Base-by-base conservation (phyloP, 2,329 filamentous ascomycete species). In the Trichophyton equinum region DNA sequence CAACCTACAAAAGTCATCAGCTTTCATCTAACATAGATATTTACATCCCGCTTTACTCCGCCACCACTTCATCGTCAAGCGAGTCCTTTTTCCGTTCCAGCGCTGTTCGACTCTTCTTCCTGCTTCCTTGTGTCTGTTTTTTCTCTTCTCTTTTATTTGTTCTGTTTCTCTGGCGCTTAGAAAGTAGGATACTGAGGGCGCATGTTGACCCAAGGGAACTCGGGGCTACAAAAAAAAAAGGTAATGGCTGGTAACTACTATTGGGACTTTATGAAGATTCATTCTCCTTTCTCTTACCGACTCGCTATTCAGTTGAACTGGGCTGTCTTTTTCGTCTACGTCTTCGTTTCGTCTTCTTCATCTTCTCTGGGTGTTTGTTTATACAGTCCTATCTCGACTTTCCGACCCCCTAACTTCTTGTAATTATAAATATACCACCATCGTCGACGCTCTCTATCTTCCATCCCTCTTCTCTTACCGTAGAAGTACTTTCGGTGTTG, bases 391-490 rank as follows among this genome's bases (percentile, higher is more conserved):
- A 44, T 18, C n/a, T 44, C 40, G n/a, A 44, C n/a, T 18, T n/a
- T 57, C 59, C 22, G 57, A 27, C 15, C 25, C 40, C 11, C n/a
- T 38, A 38, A 15, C 33, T 27, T 51, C 55, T 20, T 62, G 57
- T 59, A 62, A 56, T 59, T 59, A 59, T 38, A 38, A 38, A 8
- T 42, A 59, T 58, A 59, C 11, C 46, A 49, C 36, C 4, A 30
- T 25, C 51, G 18, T 36, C 25, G 15, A n/a, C 44, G 18, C 20
- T 53, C 22, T 9, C 5, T 6, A 8, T 30, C 22, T 53, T 25
- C 47, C 22, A 30, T 3, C 8, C 8, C 44, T 22, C 15, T 22
- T 27, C 25, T 27, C 25, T 27, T 27, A 4, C 18, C 6, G 44
- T 47, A 20, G 18, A 22, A 3, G 27, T 46, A n/a, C n/a, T n/a